phyloP scores from a whole-genome alignment of 2,329 filamentous ascomycete genomes.

The Colletotrichum sp. region DNA sequence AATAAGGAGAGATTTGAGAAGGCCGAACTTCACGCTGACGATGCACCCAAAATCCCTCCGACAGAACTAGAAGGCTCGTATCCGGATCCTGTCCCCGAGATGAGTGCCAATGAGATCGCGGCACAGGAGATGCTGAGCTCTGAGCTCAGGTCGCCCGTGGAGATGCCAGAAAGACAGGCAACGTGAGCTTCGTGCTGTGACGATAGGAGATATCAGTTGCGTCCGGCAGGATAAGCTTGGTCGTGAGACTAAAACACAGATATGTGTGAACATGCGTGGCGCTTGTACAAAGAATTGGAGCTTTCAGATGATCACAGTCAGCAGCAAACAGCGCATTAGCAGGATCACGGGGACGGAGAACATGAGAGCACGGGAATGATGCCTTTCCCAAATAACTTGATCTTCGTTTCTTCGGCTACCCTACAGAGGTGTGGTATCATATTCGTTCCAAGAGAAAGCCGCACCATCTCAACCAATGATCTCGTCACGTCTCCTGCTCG shows the following conservation, averaged over 20 bases:
- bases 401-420: not conserved
- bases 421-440: not conserved
- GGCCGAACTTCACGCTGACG: not conserved
- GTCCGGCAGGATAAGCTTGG: no score
- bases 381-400: not conserved
- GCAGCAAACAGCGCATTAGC: not conserved
- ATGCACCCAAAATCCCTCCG: not conserved
- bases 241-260: no score
- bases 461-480: conserved; percentile 9
- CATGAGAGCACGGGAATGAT: not conserved
- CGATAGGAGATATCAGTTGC: not conserved
- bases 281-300: no score
- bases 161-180: not conserved
- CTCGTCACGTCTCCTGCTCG: conserved; percentile 6
- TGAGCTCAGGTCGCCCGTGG: not conserved
- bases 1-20: not conserved
- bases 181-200: fast-evolving
- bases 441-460: not conserved
- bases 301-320: no score
- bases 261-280: no score
- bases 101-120: not conserved
- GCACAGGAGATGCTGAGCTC: not conserved
- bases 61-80: not conserved
- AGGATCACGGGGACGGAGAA: not conserved
- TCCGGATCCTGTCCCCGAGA: not conserved